Evolutionary conservation across 2,329 filamentous ascomycete species (phyloP).

Genomic region (Chaetoscypha palmicola): DNA sequence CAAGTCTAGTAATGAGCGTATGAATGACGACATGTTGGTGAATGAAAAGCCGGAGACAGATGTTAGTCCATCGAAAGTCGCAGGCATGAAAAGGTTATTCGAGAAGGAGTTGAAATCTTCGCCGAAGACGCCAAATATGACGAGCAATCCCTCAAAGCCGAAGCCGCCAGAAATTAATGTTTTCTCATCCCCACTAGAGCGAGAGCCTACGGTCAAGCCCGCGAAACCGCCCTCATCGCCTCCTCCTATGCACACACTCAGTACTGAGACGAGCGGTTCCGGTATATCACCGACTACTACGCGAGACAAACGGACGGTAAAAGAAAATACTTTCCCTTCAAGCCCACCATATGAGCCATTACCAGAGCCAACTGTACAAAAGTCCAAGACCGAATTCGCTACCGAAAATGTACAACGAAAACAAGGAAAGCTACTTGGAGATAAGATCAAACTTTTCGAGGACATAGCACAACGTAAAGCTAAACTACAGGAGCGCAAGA

Average conservation of each 20-base stretch:
- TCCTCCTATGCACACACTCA: not conserved
- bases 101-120: conserved; percentile 9
- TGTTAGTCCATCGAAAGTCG: conserved; percentile 14
- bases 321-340: not conserved
- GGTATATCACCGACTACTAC: conserved; percentile 3
- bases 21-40: not conserved
- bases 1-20: no score
- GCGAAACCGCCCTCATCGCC: not conserved
- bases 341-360: not conserved
- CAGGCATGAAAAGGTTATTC: conserved; percentile 23
- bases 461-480: not conserved
- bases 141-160: not conserved
- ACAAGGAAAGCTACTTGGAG: conserved; percentile 19
- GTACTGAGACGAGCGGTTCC: conserved; percentile 1
- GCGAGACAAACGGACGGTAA: not conserved
- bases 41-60: not conserved
- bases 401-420: not conserved
- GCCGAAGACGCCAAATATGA: not conserved
- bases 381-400: not conserved
- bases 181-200: no score
- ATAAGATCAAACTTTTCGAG: conserved; percentile 26
- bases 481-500: not conserved
- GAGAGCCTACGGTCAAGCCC: not conserved
- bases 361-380: not conserved
- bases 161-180: no score